A percentile compares a stretch with the other conserved stretches of the same genome.
phyloP scores from a whole-genome alignment of 805 yeast species.

The Barnettozyma populi region DNA sequence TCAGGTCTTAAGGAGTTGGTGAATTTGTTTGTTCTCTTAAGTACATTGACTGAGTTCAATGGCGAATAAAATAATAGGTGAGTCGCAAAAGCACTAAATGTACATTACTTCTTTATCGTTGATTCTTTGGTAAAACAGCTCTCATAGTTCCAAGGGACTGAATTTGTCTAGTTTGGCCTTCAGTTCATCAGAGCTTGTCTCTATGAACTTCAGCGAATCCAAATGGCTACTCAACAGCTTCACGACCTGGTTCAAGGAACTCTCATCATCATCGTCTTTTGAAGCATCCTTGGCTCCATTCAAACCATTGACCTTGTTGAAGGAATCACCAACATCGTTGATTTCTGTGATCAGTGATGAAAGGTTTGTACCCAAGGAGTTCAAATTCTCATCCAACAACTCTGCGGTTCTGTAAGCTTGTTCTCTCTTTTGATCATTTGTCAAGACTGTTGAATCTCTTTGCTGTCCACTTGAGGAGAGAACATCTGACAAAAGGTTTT shows the following conservation, averaged over 20 bases:
- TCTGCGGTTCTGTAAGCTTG: slow-evolving; percentile 88
- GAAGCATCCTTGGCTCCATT: slow-evolving; percentile 26
- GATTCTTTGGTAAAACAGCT: background rate
- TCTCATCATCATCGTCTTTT: slow-evolving; percentile 33
- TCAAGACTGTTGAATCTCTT: slow-evolving; percentile 32
- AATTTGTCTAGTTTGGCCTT: slow-evolving; percentile 54
- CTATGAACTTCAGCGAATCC: slow-evolving; percentile 85
- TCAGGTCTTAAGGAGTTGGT: slow-evolving; percentile 47
- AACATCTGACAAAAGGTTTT: slow-evolving; percentile 31
- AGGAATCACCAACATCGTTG: slow-evolving; percentile 75
- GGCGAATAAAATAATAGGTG: slow-evolving; percentile 26
- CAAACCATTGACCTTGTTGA: slow-evolving; percentile 55
- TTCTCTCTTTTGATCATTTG: slow-evolving; percentile 82
- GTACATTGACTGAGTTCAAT: slow-evolving; percentile 42
- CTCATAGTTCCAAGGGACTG: slow-evolving; percentile 18
- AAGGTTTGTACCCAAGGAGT: slow-evolving; percentile 69
- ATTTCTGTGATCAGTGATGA: slow-evolving; percentile 74
- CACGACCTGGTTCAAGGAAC: slow-evolving; percentile 62
- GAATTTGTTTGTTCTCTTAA: slow-evolving; percentile 46
- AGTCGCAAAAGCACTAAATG: slow-evolving; percentile 1
- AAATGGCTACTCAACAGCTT: slow-evolving; percentile 81
- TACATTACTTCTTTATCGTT: slow-evolving; percentile 3
- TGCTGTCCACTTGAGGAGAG: slow-evolving; percentile 27
- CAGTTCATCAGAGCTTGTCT: slow-evolving; percentile 61
- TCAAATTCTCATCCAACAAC: slow-evolving; percentile 73